Evolutionary conservation across 2,329 filamentous ascomycete genomes (phyloP).

Genomic region (Beauveria sp.): DNA sequence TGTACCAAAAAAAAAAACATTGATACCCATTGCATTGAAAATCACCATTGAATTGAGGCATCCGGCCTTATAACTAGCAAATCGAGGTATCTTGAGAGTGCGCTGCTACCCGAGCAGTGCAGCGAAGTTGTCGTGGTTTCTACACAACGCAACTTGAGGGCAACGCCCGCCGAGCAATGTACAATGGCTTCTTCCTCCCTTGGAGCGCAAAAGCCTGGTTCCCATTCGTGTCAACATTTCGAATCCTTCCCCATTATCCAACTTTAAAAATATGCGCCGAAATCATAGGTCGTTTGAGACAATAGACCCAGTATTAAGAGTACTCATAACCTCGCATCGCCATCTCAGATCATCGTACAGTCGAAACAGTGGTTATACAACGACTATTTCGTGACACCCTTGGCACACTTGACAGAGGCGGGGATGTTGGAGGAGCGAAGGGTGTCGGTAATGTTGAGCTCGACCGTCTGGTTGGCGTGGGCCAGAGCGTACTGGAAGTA

Average conservation of each 20-base stretch:
- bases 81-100: constrained; percentile 26
- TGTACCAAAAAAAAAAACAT: background rate
- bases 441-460: constrained; percentile 42
- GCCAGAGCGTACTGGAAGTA: constrained; percentile 51
- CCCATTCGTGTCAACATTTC: background rate
- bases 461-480: constrained; percentile 41
- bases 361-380: background rate
- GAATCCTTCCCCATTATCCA: background rate
- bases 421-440: constrained; percentile 20
- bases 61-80: constrained; percentile 13
- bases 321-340: background rate
- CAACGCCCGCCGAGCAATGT: background rate
- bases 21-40: background rate
- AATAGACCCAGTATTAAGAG: background rate
- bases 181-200: background rate
- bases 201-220: background rate
- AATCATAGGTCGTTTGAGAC: background rate
- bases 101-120: constrained; percentile 16
- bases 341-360: background rate
- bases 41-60: constrained; percentile 10
- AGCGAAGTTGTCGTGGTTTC: constrained; percentile 4
- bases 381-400: background rate
- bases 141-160: background rate
- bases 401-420: background rate
- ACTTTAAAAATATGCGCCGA: background rate